Base-by-base conservation (phyloP, 371 early-diverging fungal genomes). In the Saksenaea oblongispora region DNA sequence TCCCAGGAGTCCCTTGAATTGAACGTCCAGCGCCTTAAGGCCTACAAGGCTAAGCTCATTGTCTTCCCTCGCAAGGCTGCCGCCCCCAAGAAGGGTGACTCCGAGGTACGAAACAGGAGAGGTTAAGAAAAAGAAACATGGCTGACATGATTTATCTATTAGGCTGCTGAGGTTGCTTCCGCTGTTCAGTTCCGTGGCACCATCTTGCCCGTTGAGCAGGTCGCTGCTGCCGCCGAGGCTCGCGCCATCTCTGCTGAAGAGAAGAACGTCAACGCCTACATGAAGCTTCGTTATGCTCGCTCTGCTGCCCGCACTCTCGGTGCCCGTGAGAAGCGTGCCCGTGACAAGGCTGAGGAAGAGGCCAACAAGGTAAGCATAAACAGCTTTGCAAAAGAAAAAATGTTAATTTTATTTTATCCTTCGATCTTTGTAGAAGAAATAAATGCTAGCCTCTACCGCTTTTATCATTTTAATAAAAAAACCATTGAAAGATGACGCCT, bases 21-120 rank as follows among this genome's bases (percentile, higher is more conserved):
- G 69, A 99, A 99, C 85, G 98, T 94, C 66, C 90, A 93, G 84
- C 95, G 99, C 79, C 89, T 99, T 71, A 93, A 95, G 90, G 94
- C 90, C 71, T 99, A 99, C 93, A 86, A 91, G 89, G 80, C 91
- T 71, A 91, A 92, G 84, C 80, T 97, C 36, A 89, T 97, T 37
- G 75, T 78, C 67, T 78, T 80, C 81, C 78, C 78, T 57, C 89
- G 87, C 83, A 95, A 93, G 87, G 84, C 89, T 72, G 86, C 86
- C 79, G 91, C 90, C 87, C 83, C 90, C 83, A 93, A 93, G 88
- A 89, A 86, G 70, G 85, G 89, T 79, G 89, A 75, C 61, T 74
- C 75, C 54, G 75, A 77, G 47, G 65, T 69, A 67, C 54, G 24
- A 7, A 14, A 63, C 34, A 34, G 27, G 0, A 24, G 14, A 24